A percentile compares a stretch with the other conserved stretches of the same genome.
These are phyloP conservation scores for Gossypium turneri DNA, from an alignment of 345 rosid genomes.

Conservation along the genomic window DNA sequence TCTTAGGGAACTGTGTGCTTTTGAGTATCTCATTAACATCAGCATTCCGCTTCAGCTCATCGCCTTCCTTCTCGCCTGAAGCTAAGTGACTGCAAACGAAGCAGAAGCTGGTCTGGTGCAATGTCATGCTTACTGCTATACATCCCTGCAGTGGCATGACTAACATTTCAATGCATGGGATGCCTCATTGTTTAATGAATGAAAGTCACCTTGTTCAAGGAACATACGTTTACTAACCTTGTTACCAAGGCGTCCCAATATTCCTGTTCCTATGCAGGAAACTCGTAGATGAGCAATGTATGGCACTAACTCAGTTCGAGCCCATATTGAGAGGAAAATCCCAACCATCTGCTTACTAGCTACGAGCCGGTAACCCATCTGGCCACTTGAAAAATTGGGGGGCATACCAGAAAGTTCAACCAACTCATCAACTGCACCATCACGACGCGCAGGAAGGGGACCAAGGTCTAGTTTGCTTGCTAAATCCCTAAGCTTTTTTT, in stretches of 20 bases:
- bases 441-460: slow-evolving; percentile 31
- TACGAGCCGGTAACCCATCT: slow-evolving; percentile 54
- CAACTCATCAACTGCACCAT: slow-evolving; percentile 13
- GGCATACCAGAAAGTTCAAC: slow-evolving; percentile 27
- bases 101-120: slow-evolving; percentile 90
- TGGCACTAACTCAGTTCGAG: slow-evolving; percentile 68
- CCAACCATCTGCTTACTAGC: slow-evolving; percentile 97
- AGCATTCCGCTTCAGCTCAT: slow-evolving; percentile 80
- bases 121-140: slow-evolving; percentile 83
- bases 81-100: slow-evolving; percentile 93
- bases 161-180: neutral
- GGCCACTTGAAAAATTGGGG: slow-evolving; percentile 23
- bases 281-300: slow-evolving; percentile 82
- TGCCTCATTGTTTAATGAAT: neutral
- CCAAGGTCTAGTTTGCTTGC: slow-evolving; percentile 31
- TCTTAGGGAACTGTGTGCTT: slow-evolving; percentile 62
- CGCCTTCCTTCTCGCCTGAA: slow-evolving; percentile 96
- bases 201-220: neutral
- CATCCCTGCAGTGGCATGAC: slow-evolving; percentile 55
- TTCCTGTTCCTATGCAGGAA: slow-evolving; percentile 82
- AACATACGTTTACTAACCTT: slow-evolving; percentile 41
- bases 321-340: slow-evolving; percentile 89
- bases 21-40: slow-evolving; percentile 82
- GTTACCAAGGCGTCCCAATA: slow-evolving; percentile 92
- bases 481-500: slow-evolving; percentile 42